phyloP scores from a whole-genome alignment of 2,329 filamentous ascomycete species.

The Leptographium procerum region DNA sequence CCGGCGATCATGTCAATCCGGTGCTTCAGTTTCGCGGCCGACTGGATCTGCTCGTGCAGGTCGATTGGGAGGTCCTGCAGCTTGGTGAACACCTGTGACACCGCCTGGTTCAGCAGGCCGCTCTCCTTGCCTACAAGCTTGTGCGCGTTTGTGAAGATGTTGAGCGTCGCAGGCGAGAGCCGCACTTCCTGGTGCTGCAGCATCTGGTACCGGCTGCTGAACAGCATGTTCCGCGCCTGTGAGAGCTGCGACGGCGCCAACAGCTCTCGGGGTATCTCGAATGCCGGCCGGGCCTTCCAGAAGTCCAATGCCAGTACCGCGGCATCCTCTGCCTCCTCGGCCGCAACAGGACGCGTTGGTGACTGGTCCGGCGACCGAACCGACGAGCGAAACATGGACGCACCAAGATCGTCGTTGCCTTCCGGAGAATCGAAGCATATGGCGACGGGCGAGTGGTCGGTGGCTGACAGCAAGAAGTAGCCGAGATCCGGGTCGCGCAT shows the following conservation, averaged over 20 bases:
- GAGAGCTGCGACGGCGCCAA: constrained; percentile 27
- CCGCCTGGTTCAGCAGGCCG: constrained; percentile 54
- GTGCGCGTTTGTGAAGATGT: constrained; percentile 62
- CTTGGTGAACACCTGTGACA: constrained; percentile 60
- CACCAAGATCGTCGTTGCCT: constrained; percentile 25
- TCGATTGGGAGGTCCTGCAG: constrained; percentile 59
- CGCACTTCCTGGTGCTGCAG: constrained; percentile 56
- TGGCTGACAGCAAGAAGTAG: constrained; percentile 51
- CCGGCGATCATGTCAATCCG: constrained; percentile 57
- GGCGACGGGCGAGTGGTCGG: constrained; percentile 44
- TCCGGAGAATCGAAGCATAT: constrained; percentile 50
- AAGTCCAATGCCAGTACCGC: constrained; percentile 33
- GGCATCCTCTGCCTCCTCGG: constrained; percentile 23
- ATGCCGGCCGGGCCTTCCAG: constrained; percentile 35
- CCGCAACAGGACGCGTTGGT: constrained; percentile 18
- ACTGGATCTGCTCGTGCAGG: constrained; percentile 53
- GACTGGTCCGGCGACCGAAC: constrained; percentile 28
- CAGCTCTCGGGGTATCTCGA: constrained; percentile 13
- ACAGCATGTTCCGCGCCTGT: constrained; percentile 31
- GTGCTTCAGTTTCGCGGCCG: constrained; percentile 52
- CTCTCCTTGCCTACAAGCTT: constrained; percentile 61
- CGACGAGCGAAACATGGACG: constrained; percentile 17
- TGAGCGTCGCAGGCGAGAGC: constrained; percentile 58
- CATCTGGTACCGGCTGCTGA: constrained; percentile 47
- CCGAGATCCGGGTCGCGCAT: constrained; percentile 52